Conservation (phyloP, 2,329 filamentous ascomycete species). For the Metarhizium humberi region DNA sequence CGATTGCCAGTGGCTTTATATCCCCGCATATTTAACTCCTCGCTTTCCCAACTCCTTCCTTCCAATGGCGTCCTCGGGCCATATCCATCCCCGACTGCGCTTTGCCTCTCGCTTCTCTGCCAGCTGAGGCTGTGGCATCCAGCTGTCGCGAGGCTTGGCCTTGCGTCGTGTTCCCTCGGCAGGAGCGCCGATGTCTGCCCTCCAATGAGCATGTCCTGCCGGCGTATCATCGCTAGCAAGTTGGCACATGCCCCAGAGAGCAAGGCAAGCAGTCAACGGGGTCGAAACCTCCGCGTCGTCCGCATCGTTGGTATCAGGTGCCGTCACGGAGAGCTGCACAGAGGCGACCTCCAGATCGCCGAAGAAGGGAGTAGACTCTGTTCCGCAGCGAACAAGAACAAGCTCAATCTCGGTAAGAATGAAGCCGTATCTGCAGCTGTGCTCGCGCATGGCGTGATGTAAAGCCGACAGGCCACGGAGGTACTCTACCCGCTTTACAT, state of each 20-base stretch:
- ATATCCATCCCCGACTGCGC: conserved; percentile 63
- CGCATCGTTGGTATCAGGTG: conserved; percentile 20
- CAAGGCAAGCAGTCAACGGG: conserved; percentile 60
- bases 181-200: conserved; percentile 63
- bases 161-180: conserved; percentile 64
- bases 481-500: conserved; percentile 81
- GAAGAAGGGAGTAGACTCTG: conserved; percentile 65
- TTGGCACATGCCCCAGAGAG: conserved; percentile 71
- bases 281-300: conserved; percentile 33
- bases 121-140: conserved; percentile 66
- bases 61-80: conserved; percentile 64
- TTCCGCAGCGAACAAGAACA: conserved; percentile 76
- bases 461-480: conserved; percentile 77
- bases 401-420: conserved; percentile 95
- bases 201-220: conserved; percentile 51
- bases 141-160: conserved; percentile 58
- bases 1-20: neutral
- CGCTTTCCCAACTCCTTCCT: conserved; percentile 63
- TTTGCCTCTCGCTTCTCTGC: conserved; percentile 72
- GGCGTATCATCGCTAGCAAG: conserved; percentile 51
- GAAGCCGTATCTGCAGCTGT: conserved; percentile 88
- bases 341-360: conserved; percentile 73
- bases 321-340: conserved; percentile 43
- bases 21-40: conserved; percentile 46
- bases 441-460: conserved; percentile 87